Evolutionary conservation across 78 protist genomes (phyloP).

Genomic region (Cyanophora paradoxa): DNA sequence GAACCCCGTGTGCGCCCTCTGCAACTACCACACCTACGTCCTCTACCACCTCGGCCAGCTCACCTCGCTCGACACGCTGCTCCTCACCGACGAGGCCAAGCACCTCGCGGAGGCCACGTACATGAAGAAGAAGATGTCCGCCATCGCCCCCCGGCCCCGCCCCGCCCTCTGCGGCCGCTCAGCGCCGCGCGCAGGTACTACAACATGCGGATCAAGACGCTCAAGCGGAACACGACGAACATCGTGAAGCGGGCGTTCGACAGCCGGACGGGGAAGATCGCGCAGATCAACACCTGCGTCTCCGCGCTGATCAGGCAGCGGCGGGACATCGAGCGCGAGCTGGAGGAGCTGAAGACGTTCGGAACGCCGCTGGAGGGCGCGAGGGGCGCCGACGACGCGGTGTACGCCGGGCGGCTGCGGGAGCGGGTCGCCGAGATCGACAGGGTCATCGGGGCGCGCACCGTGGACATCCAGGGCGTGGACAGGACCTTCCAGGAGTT

Average conservation of each 20-base stretch:
- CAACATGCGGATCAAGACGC: conserved; percentile 70
- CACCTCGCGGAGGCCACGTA: conserved; percentile 57
- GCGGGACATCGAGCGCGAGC: conserved; percentile 29
- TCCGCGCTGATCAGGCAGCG: conserved; percentile 26
- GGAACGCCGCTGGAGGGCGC: neutral
- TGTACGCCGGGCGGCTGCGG: too few relatives aligned
- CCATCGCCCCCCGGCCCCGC: neutral
- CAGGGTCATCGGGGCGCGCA: neutral
- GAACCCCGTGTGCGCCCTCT: conserved; percentile 53
- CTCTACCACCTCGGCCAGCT: conserved; percentile 39
- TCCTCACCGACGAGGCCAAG: conserved; percentile 34
- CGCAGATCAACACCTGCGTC: conserved; percentile 10
- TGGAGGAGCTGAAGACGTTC: neutral
- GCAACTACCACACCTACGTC: conserved; percentile 50
- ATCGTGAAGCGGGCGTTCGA: conserved; percentile 8
- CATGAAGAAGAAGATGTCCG: conserved; percentile 46
- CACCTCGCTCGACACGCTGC: neutral
- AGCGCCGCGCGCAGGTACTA: conserved; percentile 18
- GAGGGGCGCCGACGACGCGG: neutral
- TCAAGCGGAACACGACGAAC: conserved; percentile 44
- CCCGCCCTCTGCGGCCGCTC: neutral
- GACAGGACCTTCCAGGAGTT: too few relatives aligned
- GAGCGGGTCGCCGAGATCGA: neutral
- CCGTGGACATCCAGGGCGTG: too few relatives aligned
- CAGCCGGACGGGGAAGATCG: neutral